These are phyloP conservation scores for Colletotrichum falcatum DNA, from an alignment of 2,329 filamentous ascomycete species.

Conservation along the genomic window DNA sequence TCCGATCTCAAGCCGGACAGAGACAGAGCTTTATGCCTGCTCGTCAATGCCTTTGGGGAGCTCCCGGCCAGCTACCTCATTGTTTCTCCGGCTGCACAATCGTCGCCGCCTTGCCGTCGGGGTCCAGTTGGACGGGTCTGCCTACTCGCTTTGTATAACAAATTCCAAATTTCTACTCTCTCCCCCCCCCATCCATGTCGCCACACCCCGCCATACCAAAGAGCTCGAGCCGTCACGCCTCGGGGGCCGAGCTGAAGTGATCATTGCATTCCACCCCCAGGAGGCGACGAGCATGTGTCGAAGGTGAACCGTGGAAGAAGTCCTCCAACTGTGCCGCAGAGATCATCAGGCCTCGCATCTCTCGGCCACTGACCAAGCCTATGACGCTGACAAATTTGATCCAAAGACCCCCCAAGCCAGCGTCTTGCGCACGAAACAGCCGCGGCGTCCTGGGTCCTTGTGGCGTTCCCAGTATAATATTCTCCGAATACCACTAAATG, in stretches of 20 bases:
- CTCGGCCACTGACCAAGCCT: background rate
- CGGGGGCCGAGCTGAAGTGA: background rate
- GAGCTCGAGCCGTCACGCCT: background rate
- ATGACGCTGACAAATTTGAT: background rate
- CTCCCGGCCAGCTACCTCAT: background rate
- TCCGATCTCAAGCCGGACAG: background rate
- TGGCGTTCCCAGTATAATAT: slow-evolving; percentile 27
- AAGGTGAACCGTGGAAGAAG: background rate
- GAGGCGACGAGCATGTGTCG: background rate
- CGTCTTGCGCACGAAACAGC: slow-evolving; percentile 16
- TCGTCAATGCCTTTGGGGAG: background rate
- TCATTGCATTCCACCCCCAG: background rate
- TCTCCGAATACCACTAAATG: slow-evolving; percentile 25
- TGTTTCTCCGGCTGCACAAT: background rate
- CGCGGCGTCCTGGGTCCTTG: background rate
- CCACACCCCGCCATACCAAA: background rate
- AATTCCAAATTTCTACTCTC: slow-evolving; percentile 29
- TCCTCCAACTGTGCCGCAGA: background rate
- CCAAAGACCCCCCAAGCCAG: background rate
- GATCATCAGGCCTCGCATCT: background rate
- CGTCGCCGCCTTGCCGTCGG: background rate
- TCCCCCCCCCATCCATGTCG: slow-evolving; percentile 1
- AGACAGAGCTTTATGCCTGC: slow-evolving; percentile 3
- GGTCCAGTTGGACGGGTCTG: slow-evolving; percentile 6
- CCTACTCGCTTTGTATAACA: background rate